Conservation (phyloP, 2,329 filamentous ascomycete species). For the Grosmannia penicillata region DNA sequence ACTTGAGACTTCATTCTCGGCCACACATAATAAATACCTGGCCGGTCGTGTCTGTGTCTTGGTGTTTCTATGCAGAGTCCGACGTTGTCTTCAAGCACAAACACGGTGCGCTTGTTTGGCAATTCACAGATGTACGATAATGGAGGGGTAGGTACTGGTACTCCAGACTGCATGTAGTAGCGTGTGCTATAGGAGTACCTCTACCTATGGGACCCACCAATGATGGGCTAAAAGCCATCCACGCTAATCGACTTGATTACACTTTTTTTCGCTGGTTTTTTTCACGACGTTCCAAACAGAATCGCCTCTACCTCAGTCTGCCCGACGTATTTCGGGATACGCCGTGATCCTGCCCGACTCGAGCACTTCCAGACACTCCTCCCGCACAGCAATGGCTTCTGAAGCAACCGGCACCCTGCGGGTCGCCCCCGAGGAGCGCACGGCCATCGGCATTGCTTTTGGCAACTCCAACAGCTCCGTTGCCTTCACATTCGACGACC, state of each 20-base stretch:
- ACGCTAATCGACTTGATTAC: no score
- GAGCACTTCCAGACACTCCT: background rate
- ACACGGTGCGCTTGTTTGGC: no score
- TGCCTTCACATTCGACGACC: slow-evolving; percentile 83
- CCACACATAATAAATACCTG: no score
- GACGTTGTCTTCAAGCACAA: no score
- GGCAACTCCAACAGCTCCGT: slow-evolving; percentile 98
- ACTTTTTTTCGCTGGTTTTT: background rate
- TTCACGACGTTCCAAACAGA: no score
- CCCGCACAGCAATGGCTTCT: slow-evolving; percentile 4
- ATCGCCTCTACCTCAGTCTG: no score
- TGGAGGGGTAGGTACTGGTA: background rate
- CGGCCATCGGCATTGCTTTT: slow-evolving; percentile 89
- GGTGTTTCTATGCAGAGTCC: no score
- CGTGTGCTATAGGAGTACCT: background rate
- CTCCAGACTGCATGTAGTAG: background rate
- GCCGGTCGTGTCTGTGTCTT: no score
- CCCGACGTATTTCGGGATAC: no score
- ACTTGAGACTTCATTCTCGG: no score
- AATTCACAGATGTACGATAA: background rate
- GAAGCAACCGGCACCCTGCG: slow-evolving; percentile 1
- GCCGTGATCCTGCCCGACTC: no score
- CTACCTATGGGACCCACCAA: background rate
- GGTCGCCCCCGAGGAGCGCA: slow-evolving; percentile 38
- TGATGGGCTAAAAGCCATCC: no score